These are phyloP conservation scores for Xylaria sp. DNA, from an alignment of 2,329 filamentous ascomycete genomes.

Conservation along the genomic window DNA sequence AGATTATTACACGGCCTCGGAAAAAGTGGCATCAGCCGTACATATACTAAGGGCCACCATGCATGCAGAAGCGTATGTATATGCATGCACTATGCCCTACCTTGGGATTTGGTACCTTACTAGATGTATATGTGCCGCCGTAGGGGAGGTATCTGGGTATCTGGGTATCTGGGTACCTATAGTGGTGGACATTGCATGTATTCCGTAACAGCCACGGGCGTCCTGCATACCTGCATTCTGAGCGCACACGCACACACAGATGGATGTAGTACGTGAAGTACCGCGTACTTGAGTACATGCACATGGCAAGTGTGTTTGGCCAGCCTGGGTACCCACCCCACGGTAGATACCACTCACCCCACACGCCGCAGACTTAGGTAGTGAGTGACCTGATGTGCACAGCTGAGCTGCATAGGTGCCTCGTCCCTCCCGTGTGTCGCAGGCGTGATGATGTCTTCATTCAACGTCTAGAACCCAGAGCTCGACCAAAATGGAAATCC, in stretches of 20 bases:
- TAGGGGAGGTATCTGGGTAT: background rate
- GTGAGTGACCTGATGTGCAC: conserved; percentile 8
- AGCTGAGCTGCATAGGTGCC: background rate
- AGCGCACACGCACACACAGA: no score
- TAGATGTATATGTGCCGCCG: no score
- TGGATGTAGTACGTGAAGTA: no score
- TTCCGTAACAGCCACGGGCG: background rate
- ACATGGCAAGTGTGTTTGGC: no score
- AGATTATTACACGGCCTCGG: background rate
- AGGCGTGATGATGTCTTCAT: background rate
- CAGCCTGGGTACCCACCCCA: background rate
- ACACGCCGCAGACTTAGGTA: background rate
- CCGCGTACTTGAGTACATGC: no score
- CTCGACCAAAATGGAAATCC: conserved; percentile 7
- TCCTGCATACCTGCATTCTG: background rate
- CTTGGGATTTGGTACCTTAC: conserved; percentile 1
- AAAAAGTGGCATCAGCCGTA: conserved; percentile 15
- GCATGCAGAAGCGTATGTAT: background rate
- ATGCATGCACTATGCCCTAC: conserved; percentile 8
- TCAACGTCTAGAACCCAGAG: background rate
- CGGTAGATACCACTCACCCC: conserved; percentile 1
- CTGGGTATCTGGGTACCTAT: background rate
- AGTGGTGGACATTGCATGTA: no score
- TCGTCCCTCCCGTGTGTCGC: background rate
- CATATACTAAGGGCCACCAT: background rate